Conservation (phyloP, 768 basidiomycete genomes). For the Auricularia auricula-judae region DNA sequence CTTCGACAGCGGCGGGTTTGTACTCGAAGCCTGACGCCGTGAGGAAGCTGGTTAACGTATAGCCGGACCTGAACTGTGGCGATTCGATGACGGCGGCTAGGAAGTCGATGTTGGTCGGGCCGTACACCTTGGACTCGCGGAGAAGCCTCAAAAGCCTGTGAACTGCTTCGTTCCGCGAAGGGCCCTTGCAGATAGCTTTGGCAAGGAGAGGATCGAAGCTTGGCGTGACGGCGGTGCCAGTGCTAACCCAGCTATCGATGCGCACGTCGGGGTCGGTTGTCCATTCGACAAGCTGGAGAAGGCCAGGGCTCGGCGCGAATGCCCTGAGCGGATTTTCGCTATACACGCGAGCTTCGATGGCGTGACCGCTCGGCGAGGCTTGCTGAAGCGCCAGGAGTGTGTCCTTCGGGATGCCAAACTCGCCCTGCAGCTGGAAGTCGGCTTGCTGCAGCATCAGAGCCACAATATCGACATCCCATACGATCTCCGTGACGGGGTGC, state of each 20-base stretch:
- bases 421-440: constrained; percentile 22
- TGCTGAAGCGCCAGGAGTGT: neutral
- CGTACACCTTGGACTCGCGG: constrained; percentile 31
- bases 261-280: constrained; percentile 24
- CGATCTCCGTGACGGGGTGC: constrained; percentile 49
- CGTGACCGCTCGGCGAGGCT: constrained; percentile 18
- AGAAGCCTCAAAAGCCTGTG: constrained; percentile 30
- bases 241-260: constrained; percentile 47
- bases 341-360: constrained; percentile 50
- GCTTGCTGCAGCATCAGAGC: constrained; percentile 55
- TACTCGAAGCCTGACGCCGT: constrained; percentile 26
- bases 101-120: constrained; percentile 51
- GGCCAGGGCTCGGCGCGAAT: constrained; percentile 49
- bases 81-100: constrained; percentile 33
- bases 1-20: constrained; percentile 34
- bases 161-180: constrained; percentile 35
- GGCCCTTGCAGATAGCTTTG: constrained; percentile 47
- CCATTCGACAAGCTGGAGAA: constrained; percentile 42
- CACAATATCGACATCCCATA: constrained; percentile 39
- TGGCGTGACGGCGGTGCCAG: constrained; percentile 37
- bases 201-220: constrained; percentile 42
- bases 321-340: constrained; percentile 48
- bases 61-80: constrained; percentile 29
- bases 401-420: neutral
- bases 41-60: constrained; percentile 39